Base-by-base conservation (phyloP, 495 filamentous ascomycete genomes). In the Aspergillus avenaceus region DNA sequence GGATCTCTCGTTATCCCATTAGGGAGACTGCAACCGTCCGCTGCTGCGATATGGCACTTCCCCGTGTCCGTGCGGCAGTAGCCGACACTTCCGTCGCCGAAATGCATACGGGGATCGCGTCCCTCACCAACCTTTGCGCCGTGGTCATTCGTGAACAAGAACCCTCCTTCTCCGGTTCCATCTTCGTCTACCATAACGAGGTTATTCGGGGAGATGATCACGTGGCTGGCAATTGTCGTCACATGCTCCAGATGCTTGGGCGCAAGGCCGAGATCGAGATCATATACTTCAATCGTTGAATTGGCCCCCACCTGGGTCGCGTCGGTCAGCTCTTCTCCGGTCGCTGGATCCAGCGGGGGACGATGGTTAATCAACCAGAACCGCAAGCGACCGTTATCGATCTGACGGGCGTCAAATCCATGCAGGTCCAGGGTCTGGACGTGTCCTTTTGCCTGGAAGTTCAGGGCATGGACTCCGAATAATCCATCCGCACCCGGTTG, bases 291-390 rank as follows among this genome's bases (percentile, higher is more conserved):
- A 25, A 73, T 54, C 1, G 70, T 73, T 11, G 70, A 67, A 45
- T 73, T 73, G 22, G 62, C 65, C 18, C 69, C 69, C 5, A 64
- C 38, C 11, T 12, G 26, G 8, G 25, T 48, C 7, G 62, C 49
- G 47, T 72, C 62, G 2, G 13, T 6, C 16, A 71, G 49, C 0
- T 55, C 19, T 18, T 64, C 53, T 11, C 66, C 67, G 12, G 64
- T 67, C 1, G 40, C 29, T 18, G 66, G 61, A 42, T 47, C 45
- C 31, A 73, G 57, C 0, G 72, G 62, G 2, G 70, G 69, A 1
- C 66, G 57, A 44, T 72, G 63, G 40, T 75, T 73, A 47, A 73
- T 58, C 22, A 73, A 36, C 55, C 68, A 66, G 42, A 73, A 67
- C 0, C 56, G 57, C 19, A 66, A 49, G 12, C 34, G 47, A 2